Evolutionary conservation across 257 asterid species (phyloP).

Genomic region (Jaltomata sinuosa): DNA sequence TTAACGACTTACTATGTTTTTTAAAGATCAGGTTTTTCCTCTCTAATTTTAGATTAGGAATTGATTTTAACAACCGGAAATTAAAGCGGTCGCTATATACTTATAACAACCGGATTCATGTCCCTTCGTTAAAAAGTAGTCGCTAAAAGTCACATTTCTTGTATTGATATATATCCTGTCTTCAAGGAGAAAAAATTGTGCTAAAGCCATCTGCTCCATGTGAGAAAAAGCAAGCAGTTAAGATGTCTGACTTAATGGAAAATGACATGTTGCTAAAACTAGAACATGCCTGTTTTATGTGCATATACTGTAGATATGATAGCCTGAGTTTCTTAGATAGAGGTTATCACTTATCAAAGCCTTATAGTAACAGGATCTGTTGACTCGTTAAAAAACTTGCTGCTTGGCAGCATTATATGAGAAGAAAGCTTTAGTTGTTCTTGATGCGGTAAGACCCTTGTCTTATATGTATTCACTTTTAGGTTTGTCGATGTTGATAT

Average conservation of each 20-base stretch:
- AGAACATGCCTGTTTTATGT: not conserved
- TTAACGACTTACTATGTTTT: too few relatives aligned
- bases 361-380: not conserved
- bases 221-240: not conserved
- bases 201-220: not conserved
- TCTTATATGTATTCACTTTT: not conserved
- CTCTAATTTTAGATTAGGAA: too few relatives aligned
- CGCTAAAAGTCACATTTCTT: too few relatives aligned
- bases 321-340: not conserved
- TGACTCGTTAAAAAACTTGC: not conserved
- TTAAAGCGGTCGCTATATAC: too few relatives aligned
- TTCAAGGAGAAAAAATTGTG: not conserved
- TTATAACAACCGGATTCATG: too few relatives aligned
- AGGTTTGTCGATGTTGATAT: slow-evolving; percentile 86
- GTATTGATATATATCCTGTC: too few relatives aligned
- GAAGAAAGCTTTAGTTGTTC: not conserved
- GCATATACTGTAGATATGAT: not conserved
- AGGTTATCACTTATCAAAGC: not conserved
- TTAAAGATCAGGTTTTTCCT: too few relatives aligned
- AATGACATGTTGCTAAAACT: not conserved
- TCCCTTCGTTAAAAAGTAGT: too few relatives aligned
- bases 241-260: not conserved
- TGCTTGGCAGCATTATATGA: not conserved
- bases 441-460: not conserved
- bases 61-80: too few relatives aligned